Evolutionary conservation across 768 basidiomycete genomes (phyloP).

Genomic region (Pholiota microspora): DNA sequence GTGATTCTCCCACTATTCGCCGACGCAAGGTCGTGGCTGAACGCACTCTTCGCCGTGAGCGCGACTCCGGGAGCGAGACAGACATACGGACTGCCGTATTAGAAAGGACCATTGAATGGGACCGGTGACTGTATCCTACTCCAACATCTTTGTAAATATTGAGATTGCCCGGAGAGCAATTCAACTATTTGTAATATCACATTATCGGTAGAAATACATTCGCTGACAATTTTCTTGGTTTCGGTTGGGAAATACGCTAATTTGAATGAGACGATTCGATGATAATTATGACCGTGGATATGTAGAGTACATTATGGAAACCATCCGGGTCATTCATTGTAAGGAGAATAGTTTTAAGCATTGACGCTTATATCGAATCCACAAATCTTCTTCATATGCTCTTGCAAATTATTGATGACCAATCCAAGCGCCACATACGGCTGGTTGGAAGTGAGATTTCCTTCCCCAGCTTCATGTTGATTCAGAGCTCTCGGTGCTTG

Average conservation of each 20-base stretch:
- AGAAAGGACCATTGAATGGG: conserved; percentile 8
- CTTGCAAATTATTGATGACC: too few relatives aligned
- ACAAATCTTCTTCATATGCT: too few relatives aligned
- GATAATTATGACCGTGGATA: too few relatives aligned
- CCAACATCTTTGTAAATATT: not conserved
- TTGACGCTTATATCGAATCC: too few relatives aligned
- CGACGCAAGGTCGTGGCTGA: not conserved
- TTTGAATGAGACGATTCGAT: too few relatives aligned
- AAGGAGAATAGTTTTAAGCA: too few relatives aligned
- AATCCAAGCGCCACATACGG: too few relatives aligned
- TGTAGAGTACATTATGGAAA: not conserved
- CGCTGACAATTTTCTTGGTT: not conserved
- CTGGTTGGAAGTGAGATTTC: too few relatives aligned
- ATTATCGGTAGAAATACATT: not conserved
- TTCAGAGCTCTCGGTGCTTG: too few relatives aligned
- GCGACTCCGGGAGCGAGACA: conserved; percentile 12
- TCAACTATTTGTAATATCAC: not conserved
- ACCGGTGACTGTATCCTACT: not conserved
- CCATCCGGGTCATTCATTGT: too few relatives aligned
- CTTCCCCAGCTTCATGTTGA: too few relatives aligned
- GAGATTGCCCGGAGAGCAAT: not conserved
- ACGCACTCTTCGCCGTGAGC: conserved; percentile 11
- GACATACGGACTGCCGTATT: conserved; percentile 21
- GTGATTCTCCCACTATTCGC: conserved; percentile 18
- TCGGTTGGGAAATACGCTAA: too few relatives aligned